These are phyloP conservation scores for Aspergillus niger DNA, from an alignment of 2,329 filamentous ascomycete species.

Conservation along the genomic window DNA sequence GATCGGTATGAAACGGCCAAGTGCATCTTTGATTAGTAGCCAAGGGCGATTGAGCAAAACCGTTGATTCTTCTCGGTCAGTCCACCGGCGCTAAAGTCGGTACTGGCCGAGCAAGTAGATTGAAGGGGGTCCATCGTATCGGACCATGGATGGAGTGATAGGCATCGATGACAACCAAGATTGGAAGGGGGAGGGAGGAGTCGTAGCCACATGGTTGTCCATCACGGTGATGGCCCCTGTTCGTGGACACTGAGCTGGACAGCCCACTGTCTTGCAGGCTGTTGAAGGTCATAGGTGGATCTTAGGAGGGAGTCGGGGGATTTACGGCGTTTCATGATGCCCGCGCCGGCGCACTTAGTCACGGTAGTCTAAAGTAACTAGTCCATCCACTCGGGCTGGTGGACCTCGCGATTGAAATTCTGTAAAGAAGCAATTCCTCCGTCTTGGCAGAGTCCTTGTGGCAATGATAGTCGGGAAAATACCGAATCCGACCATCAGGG, in stretches of 20 bases:
- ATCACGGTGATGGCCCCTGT: neutral
- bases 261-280: neutral
- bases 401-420: conserved; percentile 2
- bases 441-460: conserved; percentile 13
- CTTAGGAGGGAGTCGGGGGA: conserved; percentile 5
- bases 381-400: conserved; percentile 5
- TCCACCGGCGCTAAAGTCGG: neutral
- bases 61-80: conserved; percentile 4
- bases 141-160: neutral
- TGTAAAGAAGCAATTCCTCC: conserved; percentile 18
- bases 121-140: neutral
- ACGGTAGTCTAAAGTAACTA: conserved; percentile 11
- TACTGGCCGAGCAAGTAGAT: conserved; percentile 2
- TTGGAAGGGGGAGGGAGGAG: neutral
- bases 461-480: neutral
- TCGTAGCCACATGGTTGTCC: conserved; percentile 7
- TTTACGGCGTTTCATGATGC: conserved; percentile 19
- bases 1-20: conserved; percentile 4
- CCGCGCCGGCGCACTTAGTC: conserved; percentile 8
- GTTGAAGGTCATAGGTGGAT: neutral
- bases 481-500: neutral
- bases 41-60: neutral
- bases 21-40: conserved; percentile 7
- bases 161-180: neutral
- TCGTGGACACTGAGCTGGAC: neutral